Conservation (phyloP, 2,329 filamentous ascomycete genomes). For the Pyricularia pennisetigena region DNA sequence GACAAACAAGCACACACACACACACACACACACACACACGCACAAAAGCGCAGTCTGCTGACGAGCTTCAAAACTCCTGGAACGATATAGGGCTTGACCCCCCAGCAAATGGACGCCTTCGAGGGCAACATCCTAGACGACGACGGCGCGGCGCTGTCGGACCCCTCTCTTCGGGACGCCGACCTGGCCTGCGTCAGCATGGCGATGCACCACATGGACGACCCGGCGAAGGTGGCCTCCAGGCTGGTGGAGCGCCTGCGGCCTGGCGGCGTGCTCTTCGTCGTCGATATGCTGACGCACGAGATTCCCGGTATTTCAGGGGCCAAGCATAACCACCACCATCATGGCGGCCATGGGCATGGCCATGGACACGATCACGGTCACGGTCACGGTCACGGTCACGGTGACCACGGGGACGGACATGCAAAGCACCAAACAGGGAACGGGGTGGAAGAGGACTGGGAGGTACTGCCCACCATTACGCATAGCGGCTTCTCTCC, state of each 20-base stretch:
- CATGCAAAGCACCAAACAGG: not conserved
- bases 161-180: constrained; percentile 56
- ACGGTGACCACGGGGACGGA: not conserved
- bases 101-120: constrained; percentile 43
- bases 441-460: not conserved
- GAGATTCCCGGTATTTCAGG: constrained; percentile 11
- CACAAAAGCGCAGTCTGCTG: not conserved
- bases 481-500: constrained; percentile 57
- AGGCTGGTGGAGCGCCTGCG: constrained; percentile 52
- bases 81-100: constrained; percentile 31
- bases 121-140: constrained; percentile 46
- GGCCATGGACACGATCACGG: not conserved
- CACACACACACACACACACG: no score
- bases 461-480: constrained; percentile 9
- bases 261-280: constrained; percentile 55
- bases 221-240: constrained; percentile 49
- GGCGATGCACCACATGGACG: constrained; percentile 45
- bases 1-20: no score
- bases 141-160: constrained; percentile 40
- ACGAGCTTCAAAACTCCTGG: not conserved
- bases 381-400: not conserved
- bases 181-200: constrained; percentile 51
- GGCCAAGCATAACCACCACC: not conserved
- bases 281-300: constrained; percentile 58
- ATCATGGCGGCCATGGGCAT: not conserved